Conservation (phyloP, 2,329 filamentous ascomycete species). For the Ophidiomyces ophidiicola region DNA sequence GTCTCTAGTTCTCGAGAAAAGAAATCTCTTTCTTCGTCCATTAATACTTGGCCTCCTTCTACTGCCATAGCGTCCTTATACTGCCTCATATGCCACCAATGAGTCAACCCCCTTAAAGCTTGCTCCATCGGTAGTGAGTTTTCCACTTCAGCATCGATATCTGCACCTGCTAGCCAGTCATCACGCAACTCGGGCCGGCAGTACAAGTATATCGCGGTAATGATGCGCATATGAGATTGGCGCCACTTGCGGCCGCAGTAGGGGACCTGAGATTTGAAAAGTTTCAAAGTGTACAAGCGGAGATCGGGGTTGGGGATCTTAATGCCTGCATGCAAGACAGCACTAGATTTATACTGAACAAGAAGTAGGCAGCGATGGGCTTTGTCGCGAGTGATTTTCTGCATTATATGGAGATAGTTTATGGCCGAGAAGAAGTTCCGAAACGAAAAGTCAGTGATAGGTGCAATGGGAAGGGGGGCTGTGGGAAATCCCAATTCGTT, state of each 20-base stretch:
- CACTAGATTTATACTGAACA: slow-evolving; percentile 88
- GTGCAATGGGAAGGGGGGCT: slow-evolving; percentile 52
- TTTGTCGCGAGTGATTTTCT: slow-evolving; percentile 94
- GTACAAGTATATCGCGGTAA: slow-evolving; percentile 90
- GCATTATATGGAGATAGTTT: slow-evolving; percentile 90
- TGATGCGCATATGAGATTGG: slow-evolving; percentile 95
- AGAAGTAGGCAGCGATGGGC: slow-evolving; percentile 87
- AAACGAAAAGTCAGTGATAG: slow-evolving; percentile 76
- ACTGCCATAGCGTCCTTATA: slow-evolving; percentile 64
- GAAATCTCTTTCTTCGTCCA: slow-evolving; percentile 66
- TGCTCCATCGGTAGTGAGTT: slow-evolving; percentile 86
- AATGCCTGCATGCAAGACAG: slow-evolving; percentile 80
- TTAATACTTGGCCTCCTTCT: slow-evolving; percentile 40
- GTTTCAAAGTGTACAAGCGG: slow-evolving; percentile 85
- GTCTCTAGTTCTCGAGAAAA: slow-evolving; percentile 67
- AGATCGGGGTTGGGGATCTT: slow-evolving; percentile 81
- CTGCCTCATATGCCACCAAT: slow-evolving; percentile 80
- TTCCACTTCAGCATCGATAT: slow-evolving; percentile 88
- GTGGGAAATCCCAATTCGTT: slow-evolving; percentile 78
- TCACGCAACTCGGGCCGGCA: slow-evolving; percentile 85
- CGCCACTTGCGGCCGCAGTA: slow-evolving; percentile 98
- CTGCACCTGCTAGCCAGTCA: slow-evolving; percentile 81
- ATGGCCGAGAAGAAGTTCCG: slow-evolving; percentile 92
- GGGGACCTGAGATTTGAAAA: slow-evolving; percentile 97
- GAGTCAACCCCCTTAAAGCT: slow-evolving; percentile 73